Evolutionary conservation across 192 early-diverging fungal genomes (phyloP).

Genomic region (Lunasporangiospora selenospora): DNA sequence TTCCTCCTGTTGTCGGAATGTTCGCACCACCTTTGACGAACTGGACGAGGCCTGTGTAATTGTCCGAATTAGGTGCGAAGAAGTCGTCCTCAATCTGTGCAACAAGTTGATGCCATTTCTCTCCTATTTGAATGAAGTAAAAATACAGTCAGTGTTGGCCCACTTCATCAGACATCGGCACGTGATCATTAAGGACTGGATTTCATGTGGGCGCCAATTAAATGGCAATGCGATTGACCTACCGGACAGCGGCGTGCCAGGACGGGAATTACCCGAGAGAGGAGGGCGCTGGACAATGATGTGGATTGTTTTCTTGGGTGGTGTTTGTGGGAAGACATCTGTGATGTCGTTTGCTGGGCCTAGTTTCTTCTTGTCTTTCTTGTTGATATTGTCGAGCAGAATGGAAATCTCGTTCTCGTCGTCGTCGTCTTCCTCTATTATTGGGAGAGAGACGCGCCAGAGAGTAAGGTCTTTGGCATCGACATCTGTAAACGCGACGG

Average conservation of each 20-base stretch:
- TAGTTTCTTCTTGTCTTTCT: too few relatives aligned
- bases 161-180: too few relatives aligned
- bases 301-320: background rate
- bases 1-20: constrained; percentile 18
- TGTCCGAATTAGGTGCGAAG: constrained; percentile 4
- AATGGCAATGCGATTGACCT: too few relatives aligned
- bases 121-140: too few relatives aligned
- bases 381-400: background rate
- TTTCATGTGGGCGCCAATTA: too few relatives aligned
- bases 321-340: too few relatives aligned
- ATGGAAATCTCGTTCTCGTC: background rate
- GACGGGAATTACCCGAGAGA: too few relatives aligned
- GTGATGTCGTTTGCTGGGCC: too few relatives aligned
- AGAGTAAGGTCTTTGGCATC: background rate
- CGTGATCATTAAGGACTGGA: too few relatives aligned
- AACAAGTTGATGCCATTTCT: constrained; percentile 13
- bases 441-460: background rate
- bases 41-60: constrained; percentile 10
- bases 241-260: too few relatives aligned
- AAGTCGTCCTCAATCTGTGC: constrained; percentile 3
- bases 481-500: background rate
- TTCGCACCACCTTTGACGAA: constrained; percentile 1
- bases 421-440: too few relatives aligned
- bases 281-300: background rate
- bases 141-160: too few relatives aligned